A percentile compares a stretch with the other conserved stretches of the same genome.
Conservation (phyloP, 2,329 filamentous ascomycete species). For the Aspergillus terreus region DNA sequence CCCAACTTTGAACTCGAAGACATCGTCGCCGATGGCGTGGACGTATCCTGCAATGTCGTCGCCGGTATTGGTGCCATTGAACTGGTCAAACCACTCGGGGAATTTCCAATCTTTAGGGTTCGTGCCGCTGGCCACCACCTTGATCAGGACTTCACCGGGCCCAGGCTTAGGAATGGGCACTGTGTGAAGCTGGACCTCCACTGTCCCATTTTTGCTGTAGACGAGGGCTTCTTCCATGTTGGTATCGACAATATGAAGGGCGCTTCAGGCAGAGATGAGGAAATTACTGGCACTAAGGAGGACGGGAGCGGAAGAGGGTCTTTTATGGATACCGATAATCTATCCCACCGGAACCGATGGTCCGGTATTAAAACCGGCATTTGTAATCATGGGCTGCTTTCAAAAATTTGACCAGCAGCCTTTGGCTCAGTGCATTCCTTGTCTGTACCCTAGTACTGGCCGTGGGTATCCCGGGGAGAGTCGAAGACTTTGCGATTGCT, state of each 20-base stretch:
- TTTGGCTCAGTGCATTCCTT: too few species aligned
- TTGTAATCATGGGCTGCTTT: too few species aligned
- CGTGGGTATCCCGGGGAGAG: too few species aligned
- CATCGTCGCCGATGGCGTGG: slow-evolving; percentile 47
- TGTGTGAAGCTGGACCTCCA: not conserved
- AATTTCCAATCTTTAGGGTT: slow-evolving; percentile 49
- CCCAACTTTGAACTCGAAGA: slow-evolving; percentile 52
- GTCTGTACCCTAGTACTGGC: too few species aligned
- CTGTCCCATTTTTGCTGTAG: not conserved
- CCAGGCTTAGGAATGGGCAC: slow-evolving; percentile 35
- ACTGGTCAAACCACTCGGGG: slow-evolving; percentile 8
- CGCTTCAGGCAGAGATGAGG: not conserved
- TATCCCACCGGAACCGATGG: too few species aligned
- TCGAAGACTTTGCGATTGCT: too few species aligned
- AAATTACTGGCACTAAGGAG: not conserved
- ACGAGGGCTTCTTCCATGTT: slow-evolving; percentile 1
- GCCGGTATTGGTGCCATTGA: slow-evolving; percentile 7
- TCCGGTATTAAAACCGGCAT: too few species aligned
- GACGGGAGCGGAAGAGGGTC: too few species aligned
- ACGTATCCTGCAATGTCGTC: slow-evolving; percentile 52
- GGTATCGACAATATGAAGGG: not conserved
- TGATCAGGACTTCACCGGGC: slow-evolving; percentile 32
- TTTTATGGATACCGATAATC: too few species aligned
- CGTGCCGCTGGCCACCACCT: slow-evolving; percentile 34
- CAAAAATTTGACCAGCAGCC: too few species aligned